Base-by-base conservation (phyloP, 2,329 filamentous ascomycete genomes). In the Remersonia thermophila region DNA sequence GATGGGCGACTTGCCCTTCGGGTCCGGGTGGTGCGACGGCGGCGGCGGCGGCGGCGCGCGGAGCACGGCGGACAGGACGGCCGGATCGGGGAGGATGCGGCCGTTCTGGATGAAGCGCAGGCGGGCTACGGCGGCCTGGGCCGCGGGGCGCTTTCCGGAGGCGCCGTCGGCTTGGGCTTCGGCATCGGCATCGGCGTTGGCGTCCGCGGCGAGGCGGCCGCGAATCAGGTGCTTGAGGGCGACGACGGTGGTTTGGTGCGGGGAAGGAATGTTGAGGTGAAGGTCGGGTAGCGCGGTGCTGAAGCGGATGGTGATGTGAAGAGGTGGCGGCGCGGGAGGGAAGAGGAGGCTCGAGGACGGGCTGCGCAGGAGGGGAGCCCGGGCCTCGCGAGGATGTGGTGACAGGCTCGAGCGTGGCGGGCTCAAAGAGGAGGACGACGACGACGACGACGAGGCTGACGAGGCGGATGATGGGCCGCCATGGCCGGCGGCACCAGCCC, bases 91-190 rank as follows among this genome's bases (percentile, higher is more conserved):
- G 33, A 96, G 77, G 40, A 93, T 80, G 53, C 83, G 86, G 43
- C 91, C 91, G 34, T 83, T 75, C 57, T 94, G 78, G 55, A 96
- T 95, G 45, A 98, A 76, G 41, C 89, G 84, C 23, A 96, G 73
- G 26, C 85, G 80, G 43, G 75, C 77, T 29, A 71, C 66, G 11
- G 77, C 39, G 27, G 49, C 49, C 20, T 41, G 32, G n/a, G 39
- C 35, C 20, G 41, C 31, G 2, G 39, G 36, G 20, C 17, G 35
- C n/a, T n/a, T n/a, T n/a, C n/a, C 17, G 27, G 3, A 6, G 36
- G 18, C 7, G 14, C 20, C 33, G 13, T 28, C 31, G 26, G 12
- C 12, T 16, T 16, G 23, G 10, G 15, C 32, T 63, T 39, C 32
- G 29, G 26, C 35, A 14, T 40, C 34, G 31, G 35, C 52, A 35